Conservation (phyloP, 2,329 filamentous ascomycete species). For the Nemania serpens region DNA sequence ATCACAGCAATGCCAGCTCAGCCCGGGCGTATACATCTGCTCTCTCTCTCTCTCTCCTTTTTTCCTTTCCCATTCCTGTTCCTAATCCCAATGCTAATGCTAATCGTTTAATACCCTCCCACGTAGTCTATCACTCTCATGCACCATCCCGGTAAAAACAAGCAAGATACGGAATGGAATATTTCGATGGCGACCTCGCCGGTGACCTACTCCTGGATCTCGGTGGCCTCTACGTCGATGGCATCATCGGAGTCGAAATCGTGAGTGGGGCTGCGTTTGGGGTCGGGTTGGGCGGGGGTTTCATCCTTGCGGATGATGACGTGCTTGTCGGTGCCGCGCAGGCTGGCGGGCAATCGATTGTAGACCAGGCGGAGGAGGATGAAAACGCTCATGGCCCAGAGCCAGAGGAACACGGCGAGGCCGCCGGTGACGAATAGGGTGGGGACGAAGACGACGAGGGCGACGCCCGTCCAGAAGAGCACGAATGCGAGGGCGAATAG, state of each 20-base stretch:
- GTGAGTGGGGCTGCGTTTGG: not conserved
- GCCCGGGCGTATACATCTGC: not conserved
- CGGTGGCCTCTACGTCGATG: conserved; percentile 34
- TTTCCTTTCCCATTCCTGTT: not conserved
- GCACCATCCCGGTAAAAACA: not conserved
- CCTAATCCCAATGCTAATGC: not conserved
- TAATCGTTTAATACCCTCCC: not conserved
- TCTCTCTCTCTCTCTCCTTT: not conserved
- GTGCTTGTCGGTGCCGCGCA: conserved; percentile 27
- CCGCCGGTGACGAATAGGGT: conserved; percentile 68
- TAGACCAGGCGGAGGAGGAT: conserved; percentile 54
- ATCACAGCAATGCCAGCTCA: not conserved
- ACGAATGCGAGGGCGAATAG: conserved; percentile 67
- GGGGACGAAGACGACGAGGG: conserved; percentile 69
- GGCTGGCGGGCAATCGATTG: conserved; percentile 27
- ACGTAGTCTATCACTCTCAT: too few species aligned
- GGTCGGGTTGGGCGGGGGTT: not conserved
- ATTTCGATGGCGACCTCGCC: conserved; percentile 31
- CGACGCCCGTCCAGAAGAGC: conserved; percentile 69
- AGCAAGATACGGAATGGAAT: not conserved
- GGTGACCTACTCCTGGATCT: conserved; percentile 39
- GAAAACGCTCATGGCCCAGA: conserved; percentile 68
- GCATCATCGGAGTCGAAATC: conserved; percentile 17
- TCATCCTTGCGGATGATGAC: conserved; percentile 30
- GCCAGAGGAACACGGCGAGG: conserved; percentile 67